Conservation (phyloP, 805 yeast genomes). For the Kuraishia molischiana region DNA sequence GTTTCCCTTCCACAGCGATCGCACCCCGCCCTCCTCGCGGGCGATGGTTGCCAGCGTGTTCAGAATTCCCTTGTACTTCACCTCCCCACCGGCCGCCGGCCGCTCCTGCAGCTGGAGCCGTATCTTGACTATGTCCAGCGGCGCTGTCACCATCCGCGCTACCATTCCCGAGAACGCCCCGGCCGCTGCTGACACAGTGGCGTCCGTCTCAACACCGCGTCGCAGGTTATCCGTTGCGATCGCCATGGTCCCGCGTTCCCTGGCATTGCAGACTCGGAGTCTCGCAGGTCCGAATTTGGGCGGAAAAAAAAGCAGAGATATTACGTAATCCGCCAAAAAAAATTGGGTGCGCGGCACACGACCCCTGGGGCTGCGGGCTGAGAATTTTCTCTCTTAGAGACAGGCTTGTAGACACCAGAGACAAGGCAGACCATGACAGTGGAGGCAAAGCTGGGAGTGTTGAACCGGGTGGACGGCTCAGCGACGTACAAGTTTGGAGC, state of each 20-base stretch:
- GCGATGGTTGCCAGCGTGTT: constrained; percentile 32
- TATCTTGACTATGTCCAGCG: constrained; percentile 71
- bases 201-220: constrained; percentile 41
- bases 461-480: constrained; percentile 74
- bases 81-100: constrained; percentile 11
- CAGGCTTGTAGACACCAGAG: no score
- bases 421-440: no score
- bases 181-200: constrained; percentile 47
- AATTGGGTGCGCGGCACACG: background rate
- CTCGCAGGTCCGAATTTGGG: no score
- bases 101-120: constrained; percentile 51
- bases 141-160: constrained; percentile 49
- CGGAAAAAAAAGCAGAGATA: no score
- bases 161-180: constrained; percentile 66
- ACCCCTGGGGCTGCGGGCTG: no score
- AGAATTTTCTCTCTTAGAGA: no score
- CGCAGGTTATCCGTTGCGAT: constrained; percentile 2
- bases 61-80: constrained; percentile 24
- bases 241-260: no score
- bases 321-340: background rate
- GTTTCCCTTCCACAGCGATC: constrained; percentile 93
- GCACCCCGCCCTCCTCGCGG: constrained; percentile 52
- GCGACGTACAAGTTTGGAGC: constrained; percentile 42
- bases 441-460: constrained; percentile 7
- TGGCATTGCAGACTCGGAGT: no score